These are phyloP conservation scores for Barbatosphaeria neglecta DNA, from an alignment of 495 filamentous ascomycete genomes.

Conservation along the genomic window DNA sequence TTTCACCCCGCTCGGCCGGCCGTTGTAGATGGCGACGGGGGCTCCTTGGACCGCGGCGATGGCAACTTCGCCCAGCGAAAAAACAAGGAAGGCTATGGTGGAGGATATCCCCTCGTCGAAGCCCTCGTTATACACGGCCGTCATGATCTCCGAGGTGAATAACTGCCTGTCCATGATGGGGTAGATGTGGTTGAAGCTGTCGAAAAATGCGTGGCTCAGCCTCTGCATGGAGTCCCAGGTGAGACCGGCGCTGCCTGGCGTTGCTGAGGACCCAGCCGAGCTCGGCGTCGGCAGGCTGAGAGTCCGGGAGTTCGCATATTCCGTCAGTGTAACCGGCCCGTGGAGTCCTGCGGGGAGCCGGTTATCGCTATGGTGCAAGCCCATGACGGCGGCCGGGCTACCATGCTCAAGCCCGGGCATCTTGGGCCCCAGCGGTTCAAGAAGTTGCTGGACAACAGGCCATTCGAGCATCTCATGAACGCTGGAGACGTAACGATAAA, in stretches of 20 bases:
- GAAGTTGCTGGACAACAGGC: constrained; percentile 40
- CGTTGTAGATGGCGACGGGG: constrained; percentile 30
- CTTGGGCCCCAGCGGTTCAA: constrained; percentile 18
- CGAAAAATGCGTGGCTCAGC: constrained; percentile 41
- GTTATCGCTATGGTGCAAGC: constrained; percentile 13
- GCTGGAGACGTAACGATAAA: constrained; percentile 40
- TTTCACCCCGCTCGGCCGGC: constrained; percentile 39
- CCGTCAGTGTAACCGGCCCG: not conserved
- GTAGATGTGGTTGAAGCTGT: constrained; percentile 43
- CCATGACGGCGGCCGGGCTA: constrained; percentile 34
- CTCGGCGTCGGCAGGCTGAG: constrained; percentile 3
- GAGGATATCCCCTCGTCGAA: constrained; percentile 36
- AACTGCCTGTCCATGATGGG: constrained; percentile 43
- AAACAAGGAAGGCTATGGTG: constrained; percentile 43
- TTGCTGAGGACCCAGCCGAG: not conserved
- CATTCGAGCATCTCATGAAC: constrained; percentile 48
- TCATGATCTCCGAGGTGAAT: constrained; percentile 37
- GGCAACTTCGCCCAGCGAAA: constrained; percentile 44
- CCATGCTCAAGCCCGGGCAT: constrained; percentile 26
- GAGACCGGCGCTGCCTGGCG: constrained; percentile 5
- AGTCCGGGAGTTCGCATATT: not conserved
- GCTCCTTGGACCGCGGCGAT: constrained; percentile 32
- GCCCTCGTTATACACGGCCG: constrained; percentile 31
- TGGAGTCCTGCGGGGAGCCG: not conserved
- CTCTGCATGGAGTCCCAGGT: constrained; percentile 37